A percentile compares a stretch with the other conserved stretches of the same genome.
These are phyloP conservation scores for Cyphellophora europaea DNA, from an alignment of 2,329 filamentous ascomycete species.

Conservation along the genomic window DNA sequence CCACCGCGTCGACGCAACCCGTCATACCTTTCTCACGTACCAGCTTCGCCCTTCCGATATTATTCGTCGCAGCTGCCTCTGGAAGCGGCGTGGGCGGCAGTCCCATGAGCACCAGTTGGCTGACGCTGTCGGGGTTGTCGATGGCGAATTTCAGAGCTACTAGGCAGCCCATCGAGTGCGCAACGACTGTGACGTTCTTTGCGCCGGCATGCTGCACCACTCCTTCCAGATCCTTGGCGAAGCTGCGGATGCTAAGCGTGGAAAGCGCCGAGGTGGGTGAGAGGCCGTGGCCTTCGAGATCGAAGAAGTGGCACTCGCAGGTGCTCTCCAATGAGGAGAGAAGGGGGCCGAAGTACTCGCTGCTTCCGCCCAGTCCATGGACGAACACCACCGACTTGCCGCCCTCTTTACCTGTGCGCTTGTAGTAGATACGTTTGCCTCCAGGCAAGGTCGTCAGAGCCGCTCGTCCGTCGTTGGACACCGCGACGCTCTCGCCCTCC, in stretches of 20 bases:
- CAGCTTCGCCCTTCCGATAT: constrained; percentile 27
- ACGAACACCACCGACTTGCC: constrained; percentile 37
- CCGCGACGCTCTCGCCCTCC: constrained; percentile 1
- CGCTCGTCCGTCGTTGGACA: constrained; percentile 12
- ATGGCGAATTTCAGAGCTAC: constrained; percentile 36
- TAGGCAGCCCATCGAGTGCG: constrained; percentile 44
- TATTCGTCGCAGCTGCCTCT: constrained; percentile 22
- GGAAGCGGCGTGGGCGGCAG: constrained; percentile 39
- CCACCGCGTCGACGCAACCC: constrained; percentile 31
- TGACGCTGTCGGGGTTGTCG: constrained; percentile 30
- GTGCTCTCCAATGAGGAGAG: constrained; percentile 25
- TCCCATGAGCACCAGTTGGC: constrained; percentile 38
- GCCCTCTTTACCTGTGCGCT: constrained; percentile 19
- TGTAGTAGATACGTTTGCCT: constrained; percentile 33
- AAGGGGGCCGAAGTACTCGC: constrained; percentile 37
- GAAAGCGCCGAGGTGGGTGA: constrained; percentile 41
- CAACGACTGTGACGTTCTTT: constrained; percentile 33
- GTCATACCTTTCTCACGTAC: constrained; percentile 38
- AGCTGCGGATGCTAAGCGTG: constrained; percentile 32
- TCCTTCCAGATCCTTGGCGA: constrained; percentile 33
- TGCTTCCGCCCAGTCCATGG: constrained; percentile 45
- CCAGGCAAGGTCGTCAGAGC: constrained; percentile 29
- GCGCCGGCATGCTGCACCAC: constrained; percentile 29
- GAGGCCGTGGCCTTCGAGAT: constrained; percentile 48
- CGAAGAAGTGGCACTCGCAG: constrained; percentile 35